Evolutionary conservation across 331 rosid genomes (phyloP), one percentile per base, ranked within the genome.

Genomic region (Stylosanthes scabra): DNA sequence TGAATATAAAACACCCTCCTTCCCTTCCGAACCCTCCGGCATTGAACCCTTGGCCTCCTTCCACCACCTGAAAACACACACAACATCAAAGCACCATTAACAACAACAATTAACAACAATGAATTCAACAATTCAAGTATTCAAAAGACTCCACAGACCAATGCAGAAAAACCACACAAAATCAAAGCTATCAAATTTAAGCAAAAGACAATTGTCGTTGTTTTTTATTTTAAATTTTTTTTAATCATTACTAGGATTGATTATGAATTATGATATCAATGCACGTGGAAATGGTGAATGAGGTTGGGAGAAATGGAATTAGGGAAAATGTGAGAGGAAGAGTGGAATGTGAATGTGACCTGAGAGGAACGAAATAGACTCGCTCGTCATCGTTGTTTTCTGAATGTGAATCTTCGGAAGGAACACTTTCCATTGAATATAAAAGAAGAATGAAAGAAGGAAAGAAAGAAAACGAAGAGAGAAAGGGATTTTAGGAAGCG

Each of bases 341-440:
- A 15, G 28, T 15, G 58, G 58, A 52, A 52, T 14, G 58, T 52
- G 58, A 94, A 52, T 52, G 58, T 52, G 58, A 94, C 99, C 99
- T 91, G 80, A 85, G 86, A 47, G 99, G 99, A 62, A 94, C 95
- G 82, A 89, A 89, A 91, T 91, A 94, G 83, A 89, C 86, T 84
- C 89, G 89, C 66, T 88, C 93, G 78, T 84, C 86, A 5, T 52
- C 12, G 58, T 52, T 52, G 71, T 79, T 81, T 63, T 82, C 78
- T 6, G 87, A 83, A 76, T 85, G 77, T 58, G 83, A 80, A 82
- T 80, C 86, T 82, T 93, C 92, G 55, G 92, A 73, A 59, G 79
- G 12, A 52, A 15, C 59, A 70, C 46, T 73, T 54, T 81, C 92
- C 97, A 91, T 94, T 28, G 69, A 34, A 34, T 16, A 15, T 10